A percentile compares a stretch with the other conserved stretches of the same genome.
Conservation (phyloP, 2,329 filamentous ascomycete species). For the Colletotrichum truncatum region DNA sequence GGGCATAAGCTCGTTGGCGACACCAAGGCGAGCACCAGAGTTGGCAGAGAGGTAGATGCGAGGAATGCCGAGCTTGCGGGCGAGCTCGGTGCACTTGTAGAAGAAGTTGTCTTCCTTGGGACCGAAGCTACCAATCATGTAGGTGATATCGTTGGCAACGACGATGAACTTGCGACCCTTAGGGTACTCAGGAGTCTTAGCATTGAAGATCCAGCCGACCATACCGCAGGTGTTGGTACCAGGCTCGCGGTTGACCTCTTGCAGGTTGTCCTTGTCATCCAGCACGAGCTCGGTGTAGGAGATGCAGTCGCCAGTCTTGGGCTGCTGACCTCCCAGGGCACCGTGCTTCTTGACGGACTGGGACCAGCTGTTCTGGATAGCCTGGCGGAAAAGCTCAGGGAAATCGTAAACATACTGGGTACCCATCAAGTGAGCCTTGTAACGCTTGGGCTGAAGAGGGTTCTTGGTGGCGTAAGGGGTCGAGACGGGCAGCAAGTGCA, state of each 20-base stretch:
- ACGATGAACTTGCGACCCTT: conserved; percentile 92
- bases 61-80: conserved; percentile 92
- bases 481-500: conserved; percentile 91
- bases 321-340: conserved; percentile 80
- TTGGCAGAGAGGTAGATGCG: conserved; percentile 98
- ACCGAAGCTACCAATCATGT: conserved; percentile 98
- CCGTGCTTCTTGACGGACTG: conserved; percentile 79
- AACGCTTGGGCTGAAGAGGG: conserved; percentile 97
- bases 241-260: conserved; percentile 93
- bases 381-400: conserved; percentile 98
- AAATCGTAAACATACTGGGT: conserved; percentile 99
- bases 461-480: conserved; percentile 98
- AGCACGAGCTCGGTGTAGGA: conserved; percentile 94
- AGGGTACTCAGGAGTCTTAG: conserved; percentile 95
- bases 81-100: conserved; percentile 97
- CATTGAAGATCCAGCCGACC: conserved; percentile 97
- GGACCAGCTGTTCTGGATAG: conserved; percentile 94
- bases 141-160: conserved; percentile 98
- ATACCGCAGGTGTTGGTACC: conserved; percentile 97
- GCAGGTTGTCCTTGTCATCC: conserved; percentile 90
- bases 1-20: conserved; percentile 96
- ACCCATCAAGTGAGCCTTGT: conserved; percentile 99
- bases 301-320: conserved; percentile 87
- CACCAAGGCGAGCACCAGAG: conserved; percentile 95
- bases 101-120: conserved; percentile 98